Percentiles rank a stretch among this genome's conserved stretches.
phyloP scores from a whole-genome alignment of 176 grass and related monocot species.

The Rhynchospora pubera region DNA sequence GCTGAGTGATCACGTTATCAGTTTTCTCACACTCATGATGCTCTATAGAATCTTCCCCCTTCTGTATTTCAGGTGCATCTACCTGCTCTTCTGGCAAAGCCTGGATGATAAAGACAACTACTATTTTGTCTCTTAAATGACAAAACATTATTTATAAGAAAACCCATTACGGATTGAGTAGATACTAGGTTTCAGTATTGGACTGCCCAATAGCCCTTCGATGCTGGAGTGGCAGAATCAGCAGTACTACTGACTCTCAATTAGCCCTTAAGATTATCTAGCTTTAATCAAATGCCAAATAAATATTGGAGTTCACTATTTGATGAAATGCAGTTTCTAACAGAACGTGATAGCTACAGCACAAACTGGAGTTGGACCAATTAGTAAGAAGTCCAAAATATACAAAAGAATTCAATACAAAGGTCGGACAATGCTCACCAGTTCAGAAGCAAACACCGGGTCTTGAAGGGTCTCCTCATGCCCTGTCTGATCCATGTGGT shows the following conservation, averaged over 20 bases:
- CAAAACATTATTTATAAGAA: not conserved
- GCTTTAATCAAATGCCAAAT: not conserved
- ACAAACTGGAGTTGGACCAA: not conserved
- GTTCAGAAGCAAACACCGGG: conserved; percentile 22
- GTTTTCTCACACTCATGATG: conserved; percentile 32
- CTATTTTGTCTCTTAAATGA: not conserved
- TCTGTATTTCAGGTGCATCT: conserved; percentile 27
- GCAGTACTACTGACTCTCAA: not conserved
- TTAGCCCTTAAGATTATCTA: not conserved
- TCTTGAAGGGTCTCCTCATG: conserved; percentile 32
- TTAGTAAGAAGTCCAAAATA: not conserved
- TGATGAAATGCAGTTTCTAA: not conserved
- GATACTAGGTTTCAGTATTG: not conserved
- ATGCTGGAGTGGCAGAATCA: not conserved
- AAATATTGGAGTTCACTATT: not conserved
- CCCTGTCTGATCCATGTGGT: conserved; percentile 29
- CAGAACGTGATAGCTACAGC: not conserved
- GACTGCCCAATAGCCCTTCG: not conserved
- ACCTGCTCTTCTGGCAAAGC: conserved; percentile 25
- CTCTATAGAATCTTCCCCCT: conserved; percentile 27
- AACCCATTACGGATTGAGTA: not conserved
- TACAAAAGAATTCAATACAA: conserved; percentile 2
- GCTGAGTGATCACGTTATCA: conserved; percentile 34
- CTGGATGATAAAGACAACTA: not conserved
- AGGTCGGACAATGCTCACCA: conserved; percentile 33